Evolutionary conservation across 148 eudicot species (phyloP).

Genomic region (Linanthus parryae): DNA sequence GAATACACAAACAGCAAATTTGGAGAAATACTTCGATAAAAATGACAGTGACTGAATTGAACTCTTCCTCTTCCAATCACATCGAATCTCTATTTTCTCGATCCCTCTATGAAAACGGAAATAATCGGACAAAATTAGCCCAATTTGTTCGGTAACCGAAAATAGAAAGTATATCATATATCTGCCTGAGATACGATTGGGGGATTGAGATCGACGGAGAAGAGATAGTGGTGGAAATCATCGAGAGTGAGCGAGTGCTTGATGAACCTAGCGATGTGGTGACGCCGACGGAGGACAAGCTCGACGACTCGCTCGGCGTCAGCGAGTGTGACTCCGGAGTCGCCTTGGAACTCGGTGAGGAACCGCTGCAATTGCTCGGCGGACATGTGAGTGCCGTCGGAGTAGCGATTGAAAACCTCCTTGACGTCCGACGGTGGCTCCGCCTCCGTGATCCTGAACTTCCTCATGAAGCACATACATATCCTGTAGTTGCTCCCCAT

Average conservation of each 20-base stretch:
- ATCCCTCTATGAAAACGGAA: too few species aligned
- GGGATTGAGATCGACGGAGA: constrained; percentile 60
- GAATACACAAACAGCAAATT: too few species aligned
- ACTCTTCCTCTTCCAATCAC: too few species aligned
- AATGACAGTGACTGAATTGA: too few species aligned
- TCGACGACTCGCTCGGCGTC: constrained; percentile 35
- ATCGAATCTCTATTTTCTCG: too few species aligned
- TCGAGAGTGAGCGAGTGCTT: constrained; percentile 52
- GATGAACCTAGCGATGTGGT: constrained; percentile 45
- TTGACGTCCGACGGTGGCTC: constrained; percentile 66
- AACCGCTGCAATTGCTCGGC: constrained; percentile 54
- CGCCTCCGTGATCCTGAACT: constrained; percentile 40
- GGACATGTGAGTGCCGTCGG: constrained; percentile 46
- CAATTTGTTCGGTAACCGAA: too few species aligned
- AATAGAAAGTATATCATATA: neutral
- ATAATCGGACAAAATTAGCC: too few species aligned
- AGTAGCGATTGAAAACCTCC: constrained; percentile 36
- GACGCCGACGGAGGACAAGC: constrained; percentile 45
- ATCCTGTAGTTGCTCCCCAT: constrained; percentile 60
- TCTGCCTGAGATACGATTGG: constrained; percentile 52
- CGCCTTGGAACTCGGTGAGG: constrained; percentile 42
- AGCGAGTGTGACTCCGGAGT: constrained; percentile 15
- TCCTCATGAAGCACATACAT: constrained; percentile 64
- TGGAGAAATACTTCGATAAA: too few species aligned
- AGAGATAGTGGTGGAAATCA: constrained; percentile 63